Base-by-base conservation (phyloP, 2,329 filamentous ascomycete species). In the Bipolaris oryzae region DNA sequence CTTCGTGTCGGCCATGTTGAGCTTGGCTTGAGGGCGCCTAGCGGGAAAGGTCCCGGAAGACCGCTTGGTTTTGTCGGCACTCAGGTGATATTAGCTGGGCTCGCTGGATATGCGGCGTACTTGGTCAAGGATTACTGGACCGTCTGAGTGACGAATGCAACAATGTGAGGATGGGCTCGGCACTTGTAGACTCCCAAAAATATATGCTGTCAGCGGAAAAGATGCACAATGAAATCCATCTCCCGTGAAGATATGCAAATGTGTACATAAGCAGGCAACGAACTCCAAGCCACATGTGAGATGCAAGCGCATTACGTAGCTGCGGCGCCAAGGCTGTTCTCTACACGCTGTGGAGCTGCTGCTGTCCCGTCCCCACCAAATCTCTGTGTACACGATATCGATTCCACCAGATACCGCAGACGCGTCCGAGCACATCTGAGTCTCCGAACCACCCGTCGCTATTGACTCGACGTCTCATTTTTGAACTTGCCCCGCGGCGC, bases 1-100 rank as follows among this genome's bases (percentile, higher is more conserved):
- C 53, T 77, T 23, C 72, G 78, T 39, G 63, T 80, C 15, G 53
- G 68, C 16, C 78, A 81, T 61, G 68, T 65, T 31, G 78, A 81
- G 53, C 49, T 77, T 10, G 79, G 79, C 0, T 38, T 81, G 31
- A 68, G 67, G 50, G 48, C 56, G 3, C 61, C 73, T 28, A 62
- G 68, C 9, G 51, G 59, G 2, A 18, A 39, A 21, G 73, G 68
- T 0, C 11, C 50, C 7, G 74, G 74, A 7, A 60, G 74, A 10
- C 45, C 59, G 16, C 18, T 71, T 5, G 74, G 73, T 3, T 73
- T 64, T 54, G 70, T 67, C 52, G 74, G 74, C 2, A 73, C 71
- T 3, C 71, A 76, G 58, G 59, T 60, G 18, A 57, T 71, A 15
- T 55, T 76, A 37, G 55, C 65, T 9, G 58, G 59, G 1, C 35